Base-by-base conservation (phyloP, 257 asterid species). In the Salvia miltiorrhiza region DNA sequence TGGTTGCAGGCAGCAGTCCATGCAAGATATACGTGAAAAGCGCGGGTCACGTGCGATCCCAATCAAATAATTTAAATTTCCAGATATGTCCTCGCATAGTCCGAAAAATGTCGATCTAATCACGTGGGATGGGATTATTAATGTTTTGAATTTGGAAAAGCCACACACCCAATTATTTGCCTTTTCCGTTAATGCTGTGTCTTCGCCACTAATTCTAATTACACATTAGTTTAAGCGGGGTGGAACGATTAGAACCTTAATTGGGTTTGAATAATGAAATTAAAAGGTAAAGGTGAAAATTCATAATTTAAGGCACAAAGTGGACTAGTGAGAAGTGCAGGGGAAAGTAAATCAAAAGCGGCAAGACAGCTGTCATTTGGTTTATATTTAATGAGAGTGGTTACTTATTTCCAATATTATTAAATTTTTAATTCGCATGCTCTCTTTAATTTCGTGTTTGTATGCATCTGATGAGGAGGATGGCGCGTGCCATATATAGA, bases 11-110 rank as follows among this genome's bases (percentile, higher is more conserved):
- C 39, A 24, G n/a, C 20, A 24, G 61, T 13, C 55, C 54, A 62
- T 54, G 76, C 60, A 75, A 43, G 59, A 69, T 50, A 40, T 32
- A 53, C 43, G 72, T 55, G 19, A 69, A 69, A 44, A 32, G 71
- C n/a, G 75, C 28, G 44, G 66, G 67, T 69, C 76, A 69, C 79
- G 76, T 75, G 76, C 67, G 19, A 69, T 63, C 68, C 45, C 55
- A 43, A n/a, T 14, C 41, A 12, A 44, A 11, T 7, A 24, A 32
- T 24, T 23, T 8, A 32, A n/a, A 52, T 40, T 54, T 44, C 47
- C 72, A 54, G 55, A 6, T 63, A 55, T 63, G 72, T 62, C 80
- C 67, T 70, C 63, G 67, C 32, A 53, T n/a, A 16, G 10, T 48
- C 23, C 74, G 41, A 24, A 60, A 75, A 61, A 44, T 63, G 73